Percentiles rank a stretch among this genome's conserved stretches.
phyloP scores from a whole-genome alignment of 2,329 filamentous ascomycete genomes.

The Aciculosporium take region DNA sequence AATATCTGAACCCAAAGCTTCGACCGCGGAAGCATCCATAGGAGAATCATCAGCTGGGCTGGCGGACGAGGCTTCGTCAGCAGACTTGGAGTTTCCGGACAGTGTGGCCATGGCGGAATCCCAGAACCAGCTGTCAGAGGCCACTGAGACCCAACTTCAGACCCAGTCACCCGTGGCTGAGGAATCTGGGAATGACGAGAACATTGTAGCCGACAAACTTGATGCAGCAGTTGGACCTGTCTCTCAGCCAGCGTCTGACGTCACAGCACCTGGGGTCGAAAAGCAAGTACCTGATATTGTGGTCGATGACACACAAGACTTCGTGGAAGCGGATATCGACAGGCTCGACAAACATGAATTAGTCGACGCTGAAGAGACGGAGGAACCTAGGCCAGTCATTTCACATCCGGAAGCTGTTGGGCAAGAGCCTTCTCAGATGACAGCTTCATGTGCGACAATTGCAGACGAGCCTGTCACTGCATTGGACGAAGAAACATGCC shows the following conservation, averaged over 20 bases:
- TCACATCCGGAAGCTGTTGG: neutral
- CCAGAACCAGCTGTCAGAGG: neutral
- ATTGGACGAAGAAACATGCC: neutral
- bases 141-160: neutral
- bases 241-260: neutral
- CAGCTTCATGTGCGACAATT: neutral
- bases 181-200: neutral
- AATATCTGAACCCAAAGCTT: neutral
- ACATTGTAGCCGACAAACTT: neutral
- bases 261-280: neutral
- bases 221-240: neutral
- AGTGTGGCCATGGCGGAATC: neutral
- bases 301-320: neutral
- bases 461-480: neutral
- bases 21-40: neutral
- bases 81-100: neutral
- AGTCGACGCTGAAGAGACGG: neutral
- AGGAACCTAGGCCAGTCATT: neutral
- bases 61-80: neutral
- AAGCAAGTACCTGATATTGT: neutral
- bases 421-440: neutral
- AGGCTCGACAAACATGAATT: neutral
- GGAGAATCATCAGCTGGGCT: neutral
- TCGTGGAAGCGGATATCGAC: neutral
- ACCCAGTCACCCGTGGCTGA: too few relatives aligned